Base-by-base conservation (phyloP, 2,329 filamentous ascomycete genomes). In the Berkeleyomyces rouxiae region DNA sequence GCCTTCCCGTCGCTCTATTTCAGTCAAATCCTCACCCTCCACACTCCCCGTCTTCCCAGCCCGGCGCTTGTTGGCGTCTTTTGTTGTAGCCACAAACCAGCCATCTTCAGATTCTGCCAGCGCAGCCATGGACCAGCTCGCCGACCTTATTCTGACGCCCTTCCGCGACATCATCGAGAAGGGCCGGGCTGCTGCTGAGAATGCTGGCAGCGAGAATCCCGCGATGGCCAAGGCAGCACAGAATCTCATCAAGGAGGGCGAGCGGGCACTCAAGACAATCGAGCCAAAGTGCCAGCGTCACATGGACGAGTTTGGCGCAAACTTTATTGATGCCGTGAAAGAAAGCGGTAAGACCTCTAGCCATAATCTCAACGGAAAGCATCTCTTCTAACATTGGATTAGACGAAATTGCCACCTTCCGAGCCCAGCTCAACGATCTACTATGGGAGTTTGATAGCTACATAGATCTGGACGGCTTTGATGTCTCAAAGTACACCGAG, bases 401-500 rank as follows among this genome's bases (percentile, higher is more conserved):
- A 81, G 80, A 78, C 62, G 77, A 77, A 42, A 79, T 83, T 61
- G 75, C 77, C 61, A 70, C 74, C 53, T 77, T 75, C 64, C 74
- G 79, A 55, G 71, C 73, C 16, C 73, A 77, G 62, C 71, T 83
- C 47, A 77, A 74, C 64, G 75, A 78, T 57, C 67, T 81, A 33
- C 70, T 82, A 5, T 83, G 79, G 75, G 79, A 79, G 60, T 82
- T 83, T 66, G 80, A 83, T 62, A 79, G 82, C 61, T 81, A 73
- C 66, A 70, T 78, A 65, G 77, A 79, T 59, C 67, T 71, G 11
- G 76, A 79, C 42, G 73, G 73, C 33, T 82, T 82, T 65, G 78
- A 82, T n/a, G 69, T 72, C 36, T 73, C 72, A 16, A 79, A 77
- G 65, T 82, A 77, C 61, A 69, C 72, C 16, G 74, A 78, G 66